Base-by-base conservation (phyloP, 75 land plant species). In the Azolla pinnata region DNA sequence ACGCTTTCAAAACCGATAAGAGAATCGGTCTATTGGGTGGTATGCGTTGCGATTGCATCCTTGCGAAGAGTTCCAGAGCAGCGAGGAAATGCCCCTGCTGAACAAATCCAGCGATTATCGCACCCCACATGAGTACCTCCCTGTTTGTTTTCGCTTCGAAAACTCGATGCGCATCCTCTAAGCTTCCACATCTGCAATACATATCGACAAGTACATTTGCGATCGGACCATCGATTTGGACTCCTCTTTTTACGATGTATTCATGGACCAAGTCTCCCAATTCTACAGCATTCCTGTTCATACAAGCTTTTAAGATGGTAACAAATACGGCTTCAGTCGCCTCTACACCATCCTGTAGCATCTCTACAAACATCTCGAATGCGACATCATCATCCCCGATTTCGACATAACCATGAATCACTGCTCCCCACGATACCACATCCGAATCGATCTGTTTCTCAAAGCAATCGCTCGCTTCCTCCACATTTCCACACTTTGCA, bases 91-190 rank as follows among this genome's bases (percentile, higher is more conserved):
- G 32, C 20, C 64, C 64, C 33, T 66, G 25, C 31, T 44, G 64
- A 0, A 63, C 67, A 58, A 66, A 74, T 2, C 81, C 78, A n/a
- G 74, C 46, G 31, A 79, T 66, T 65, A 79, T 62, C 12, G 76
- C 65, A 47, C 62, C 68, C 72, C 76, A 74, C 12, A 72, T 68
- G 32, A 69, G 44, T 4, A 54, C 60, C 57, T 75, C 79, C 46
- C 50, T 65, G 30, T 70, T 46, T n/a, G 56, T 60, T 65, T 70
- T 70, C 19, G 47, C 60, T 0, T 57, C 34, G 51, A 75, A 75
- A 2, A 75, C 49, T 24, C 19, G 50, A 25, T 29, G 19, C 5
- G 74, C 73, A 10, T 28, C 67, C n/a, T n/a, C n/a, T n/a, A n/a
- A n/a, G n/a, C n/a, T n/a, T n/a, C n/a, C n/a, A n/a, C n/a, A n/a